Conservation (phyloP, 768 basidiomycete species). For the Thelephora aurantiotincta region DNA sequence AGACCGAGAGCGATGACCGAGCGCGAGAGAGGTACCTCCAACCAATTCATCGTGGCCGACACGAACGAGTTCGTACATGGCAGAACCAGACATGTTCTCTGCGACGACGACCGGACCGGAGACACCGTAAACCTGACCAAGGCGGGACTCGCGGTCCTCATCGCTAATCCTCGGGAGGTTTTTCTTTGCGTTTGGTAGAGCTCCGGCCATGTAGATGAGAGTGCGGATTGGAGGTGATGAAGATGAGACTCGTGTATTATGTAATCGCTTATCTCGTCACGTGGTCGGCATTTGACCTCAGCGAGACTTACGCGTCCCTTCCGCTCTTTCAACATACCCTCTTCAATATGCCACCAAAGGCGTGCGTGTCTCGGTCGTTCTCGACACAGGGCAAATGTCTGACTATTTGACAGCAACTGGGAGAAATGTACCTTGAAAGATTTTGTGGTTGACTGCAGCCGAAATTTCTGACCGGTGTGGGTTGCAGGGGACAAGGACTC, state of each 20-base stretch:
- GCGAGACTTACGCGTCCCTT: conserved; percentile 21
- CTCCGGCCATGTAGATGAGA: conserved; percentile 64
- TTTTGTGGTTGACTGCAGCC: not conserved
- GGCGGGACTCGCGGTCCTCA: conserved; percentile 79
- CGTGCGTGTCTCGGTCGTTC: conserved; percentile 40
- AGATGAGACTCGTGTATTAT: conserved; percentile 7
- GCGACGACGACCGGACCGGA: conserved; percentile 98
- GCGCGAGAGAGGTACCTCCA: conserved; percentile 47
- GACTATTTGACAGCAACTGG: conserved; percentile 61
- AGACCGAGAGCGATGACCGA: not conserved
- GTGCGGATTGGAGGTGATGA: not conserved
- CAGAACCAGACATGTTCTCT: conserved; percentile 89
- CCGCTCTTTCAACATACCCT: conserved; percentile 10
- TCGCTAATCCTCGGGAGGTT: conserved; percentile 79
- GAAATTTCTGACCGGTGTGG: not conserved
- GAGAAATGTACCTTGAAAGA: conserved; percentile 75
- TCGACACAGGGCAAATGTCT: conserved; percentile 1
- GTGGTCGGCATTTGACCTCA: conserved; percentile 9
- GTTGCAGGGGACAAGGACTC: conserved; percentile 65
- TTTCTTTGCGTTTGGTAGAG: conserved; percentile 79
- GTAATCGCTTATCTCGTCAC: conserved; percentile 4
- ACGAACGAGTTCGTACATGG: conserved; percentile 96
- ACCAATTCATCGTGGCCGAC: conserved; percentile 98
- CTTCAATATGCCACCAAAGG: conserved; percentile 76
- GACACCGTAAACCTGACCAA: conserved; percentile 86